Evolutionary conservation across 192 early-diverging fungal species (phyloP).

Genomic region (Dispira simplex): DNA sequence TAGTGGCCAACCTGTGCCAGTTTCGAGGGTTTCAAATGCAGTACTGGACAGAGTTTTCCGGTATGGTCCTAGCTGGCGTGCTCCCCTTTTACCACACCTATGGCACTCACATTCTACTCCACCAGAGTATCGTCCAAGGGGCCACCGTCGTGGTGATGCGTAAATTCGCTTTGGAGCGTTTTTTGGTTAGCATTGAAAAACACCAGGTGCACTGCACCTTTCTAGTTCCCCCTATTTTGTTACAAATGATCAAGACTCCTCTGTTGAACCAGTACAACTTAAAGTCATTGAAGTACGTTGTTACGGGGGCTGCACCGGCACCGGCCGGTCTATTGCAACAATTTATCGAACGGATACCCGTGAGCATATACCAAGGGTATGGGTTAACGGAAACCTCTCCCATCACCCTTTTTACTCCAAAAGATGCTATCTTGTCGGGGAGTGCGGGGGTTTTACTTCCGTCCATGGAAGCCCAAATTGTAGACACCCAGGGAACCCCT

Average conservation of each 20-base stretch:
- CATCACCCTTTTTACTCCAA: conserved; percentile 12
- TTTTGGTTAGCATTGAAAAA: conserved; percentile 33
- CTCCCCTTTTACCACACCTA: conserved; percentile 36
- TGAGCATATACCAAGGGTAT: conserved; percentile 41
- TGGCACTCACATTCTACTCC: conserved; percentile 20
- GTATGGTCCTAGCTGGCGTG: conserved; percentile 16
- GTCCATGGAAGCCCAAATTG: conserved; percentile 25
- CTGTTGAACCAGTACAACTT: conserved; percentile 46
- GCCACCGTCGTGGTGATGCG: conserved; percentile 35
- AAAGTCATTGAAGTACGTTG: conserved; percentile 26
- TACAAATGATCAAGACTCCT: conserved; percentile 48
- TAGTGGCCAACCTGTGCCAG: conserved; percentile 59
- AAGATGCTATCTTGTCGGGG: conserved; percentile 18
- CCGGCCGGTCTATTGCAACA: conserved; percentile 26
- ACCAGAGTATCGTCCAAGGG: conserved; percentile 20
- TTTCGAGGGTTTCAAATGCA: conserved; percentile 25
- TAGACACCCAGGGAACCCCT: conserved; percentile 30
- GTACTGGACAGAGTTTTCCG: neutral
- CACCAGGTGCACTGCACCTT: conserved; percentile 20
- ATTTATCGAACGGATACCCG: conserved; percentile 17
- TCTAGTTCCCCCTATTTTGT: conserved; percentile 51
- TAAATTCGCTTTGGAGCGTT: conserved; percentile 39
- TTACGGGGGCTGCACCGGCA: conserved; percentile 56
- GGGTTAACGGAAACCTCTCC: conserved; percentile 62
- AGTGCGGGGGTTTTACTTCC: conserved; percentile 12